Conservation (phyloP, 345 rosid species). For the Heritiera littoralis region DNA sequence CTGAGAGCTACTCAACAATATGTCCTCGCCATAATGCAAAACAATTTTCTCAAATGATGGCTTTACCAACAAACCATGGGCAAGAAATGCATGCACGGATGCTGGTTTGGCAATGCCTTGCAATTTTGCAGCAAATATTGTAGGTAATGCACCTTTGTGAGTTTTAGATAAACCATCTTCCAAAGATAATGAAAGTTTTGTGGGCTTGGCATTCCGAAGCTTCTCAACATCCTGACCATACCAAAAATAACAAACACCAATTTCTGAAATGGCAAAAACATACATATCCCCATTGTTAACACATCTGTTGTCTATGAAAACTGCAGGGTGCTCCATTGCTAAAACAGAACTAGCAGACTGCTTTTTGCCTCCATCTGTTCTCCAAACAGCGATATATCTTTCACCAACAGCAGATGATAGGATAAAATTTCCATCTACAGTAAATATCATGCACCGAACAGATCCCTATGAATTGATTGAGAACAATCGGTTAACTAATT, state of each 20-base stretch:
- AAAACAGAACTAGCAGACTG: constrained; percentile 90
- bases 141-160: constrained; percentile 48
- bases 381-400: constrained; percentile 84
- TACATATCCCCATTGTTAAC: constrained; percentile 42
- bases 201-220: constrained; percentile 57
- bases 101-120: constrained; percentile 60
- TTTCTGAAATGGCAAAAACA: constrained; percentile 80
- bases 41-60: constrained; percentile 79
- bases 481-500: constrained; percentile 19
- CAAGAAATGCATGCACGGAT: constrained; percentile 62
- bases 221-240: constrained; percentile 64
- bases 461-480: constrained; percentile 53
- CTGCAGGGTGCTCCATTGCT: constrained; percentile 94
- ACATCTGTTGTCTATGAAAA: constrained; percentile 66
- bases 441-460: constrained; percentile 72
- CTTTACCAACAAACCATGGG: constrained; percentile 75
- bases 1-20: constrained; percentile 59
- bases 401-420: constrained; percentile 84
- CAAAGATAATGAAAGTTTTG: constrained; percentile 61
- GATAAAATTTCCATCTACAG: constrained; percentile 73
- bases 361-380: constrained; percentile 63
- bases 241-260: constrained; percentile 90
- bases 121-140: constrained; percentile 80
- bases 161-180: constrained; percentile 44
- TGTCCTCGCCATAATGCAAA: constrained; percentile 61